A percentile compares a stretch with the other conserved stretches of the same genome.
These are phyloP conservation scores for Acacia confusa DNA, from an alignment of 306 rosid species.

Conservation along the genomic window DNA sequence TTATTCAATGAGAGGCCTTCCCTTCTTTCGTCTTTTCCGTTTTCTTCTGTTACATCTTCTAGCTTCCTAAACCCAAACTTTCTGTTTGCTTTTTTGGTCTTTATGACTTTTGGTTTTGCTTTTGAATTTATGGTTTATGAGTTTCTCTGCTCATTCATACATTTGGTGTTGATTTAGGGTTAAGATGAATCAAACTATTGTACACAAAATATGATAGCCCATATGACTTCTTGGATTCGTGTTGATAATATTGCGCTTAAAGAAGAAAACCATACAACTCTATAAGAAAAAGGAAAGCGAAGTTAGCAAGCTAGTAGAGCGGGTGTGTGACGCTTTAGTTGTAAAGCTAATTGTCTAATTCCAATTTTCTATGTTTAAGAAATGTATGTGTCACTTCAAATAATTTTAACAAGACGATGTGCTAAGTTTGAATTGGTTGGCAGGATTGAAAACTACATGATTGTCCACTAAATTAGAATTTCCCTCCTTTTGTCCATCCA, in stretches of 20 bases:
- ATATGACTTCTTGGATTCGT: slow-evolving; percentile 26
- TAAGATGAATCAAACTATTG: no score
- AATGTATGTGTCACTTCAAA: not conserved
- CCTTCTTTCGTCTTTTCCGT: no score
- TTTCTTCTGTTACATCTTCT: no score
- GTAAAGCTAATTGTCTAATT: not conserved
- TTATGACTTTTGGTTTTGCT: no score
- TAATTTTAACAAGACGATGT: not conserved
- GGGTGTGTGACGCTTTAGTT: slow-evolving; percentile 21
- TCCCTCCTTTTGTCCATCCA: not conserved
- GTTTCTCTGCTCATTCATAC: no score
- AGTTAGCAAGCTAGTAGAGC: slow-evolving; percentile 7
- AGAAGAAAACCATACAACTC: not conserved
- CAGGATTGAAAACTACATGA: not conserved
- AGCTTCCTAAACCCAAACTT: no score
- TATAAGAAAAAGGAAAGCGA: not conserved
- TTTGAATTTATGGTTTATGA: no score
- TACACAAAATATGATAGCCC: not conserved
- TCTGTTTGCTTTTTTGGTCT: no score
- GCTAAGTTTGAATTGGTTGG: not conserved
- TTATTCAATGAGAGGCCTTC: no score
- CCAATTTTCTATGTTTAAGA: not conserved
- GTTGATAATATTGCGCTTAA: slow-evolving; percentile 3
- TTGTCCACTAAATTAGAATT: not conserved
- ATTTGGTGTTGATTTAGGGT: no score